Conservation (phyloP, 257 asterid genomes). For the Ilex aquifolium region DNA sequence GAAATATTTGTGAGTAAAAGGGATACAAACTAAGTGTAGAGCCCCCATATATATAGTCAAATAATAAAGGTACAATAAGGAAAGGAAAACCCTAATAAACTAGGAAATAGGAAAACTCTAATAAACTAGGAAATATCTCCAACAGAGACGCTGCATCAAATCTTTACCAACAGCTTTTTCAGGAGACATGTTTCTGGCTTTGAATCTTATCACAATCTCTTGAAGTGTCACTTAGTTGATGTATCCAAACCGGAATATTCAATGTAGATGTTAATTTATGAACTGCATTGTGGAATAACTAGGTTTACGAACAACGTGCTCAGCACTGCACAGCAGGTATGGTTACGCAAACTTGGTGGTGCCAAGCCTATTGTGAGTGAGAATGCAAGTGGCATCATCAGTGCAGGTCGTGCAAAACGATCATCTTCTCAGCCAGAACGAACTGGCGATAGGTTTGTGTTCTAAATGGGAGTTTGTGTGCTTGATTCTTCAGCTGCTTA, state of each 20-base stretch:
- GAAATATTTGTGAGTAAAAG: no score
- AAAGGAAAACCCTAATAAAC: no score
- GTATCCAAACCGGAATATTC: no score
- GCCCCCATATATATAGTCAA: no score
- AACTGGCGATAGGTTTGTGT: conserved; percentile 77
- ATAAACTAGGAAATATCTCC: no score
- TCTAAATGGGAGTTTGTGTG: background rate
- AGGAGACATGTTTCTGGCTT: no score
- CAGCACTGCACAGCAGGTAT: conserved; percentile 96
- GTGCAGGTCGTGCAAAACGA: conserved; percentile 96
- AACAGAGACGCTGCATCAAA: no score
- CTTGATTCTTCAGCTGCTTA: conserved; percentile 9
- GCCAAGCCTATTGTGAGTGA: conserved; percentile 82
- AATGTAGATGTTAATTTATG: no score
- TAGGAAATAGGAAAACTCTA: no score
- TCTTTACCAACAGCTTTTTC: no score
- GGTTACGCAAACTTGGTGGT: conserved; percentile 95
- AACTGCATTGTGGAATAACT: background rate
- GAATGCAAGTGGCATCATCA: conserved; percentile 89
- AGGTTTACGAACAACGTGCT: conserved; percentile 96
- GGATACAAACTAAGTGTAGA: no score
- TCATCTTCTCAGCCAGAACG: conserved; percentile 47
- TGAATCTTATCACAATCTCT: background rate
- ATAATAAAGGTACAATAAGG: no score
- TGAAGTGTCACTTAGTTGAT: background rate